These are phyloP conservation scores for Mucor mucedo DNA, from an alignment of 371 early-diverging fungal genomes.

Conservation along the genomic window DNA sequence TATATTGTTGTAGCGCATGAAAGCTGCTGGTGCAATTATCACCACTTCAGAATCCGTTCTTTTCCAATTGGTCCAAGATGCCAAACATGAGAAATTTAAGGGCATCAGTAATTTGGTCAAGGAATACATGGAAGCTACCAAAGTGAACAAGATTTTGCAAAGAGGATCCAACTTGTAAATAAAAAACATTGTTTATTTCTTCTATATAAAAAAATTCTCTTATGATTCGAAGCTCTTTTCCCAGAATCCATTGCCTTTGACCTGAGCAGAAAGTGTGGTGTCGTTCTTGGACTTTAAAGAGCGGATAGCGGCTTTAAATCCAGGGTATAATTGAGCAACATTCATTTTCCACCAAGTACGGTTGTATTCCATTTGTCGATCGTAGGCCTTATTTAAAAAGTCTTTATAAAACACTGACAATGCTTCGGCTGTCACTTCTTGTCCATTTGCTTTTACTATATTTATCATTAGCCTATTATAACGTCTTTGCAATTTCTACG, in stretches of 20 bases:
- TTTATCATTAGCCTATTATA: neutral
- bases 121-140: slow-evolving; percentile 69
- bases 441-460: slow-evolving; percentile 40
- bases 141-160: slow-evolving; percentile 68
- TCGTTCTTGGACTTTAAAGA: slow-evolving; percentile 23
- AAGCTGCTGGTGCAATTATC: slow-evolving; percentile 76
- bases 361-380: slow-evolving; percentile 79
- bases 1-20: slow-evolving; percentile 62
- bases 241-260: slow-evolving; percentile 46
- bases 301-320: slow-evolving; percentile 62
- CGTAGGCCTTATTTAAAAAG: slow-evolving; percentile 74
- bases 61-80: slow-evolving; percentile 88
- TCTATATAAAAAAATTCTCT: neutral
- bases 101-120: slow-evolving; percentile 80
- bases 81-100: slow-evolving; percentile 82
- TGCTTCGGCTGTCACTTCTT: slow-evolving; percentile 70
- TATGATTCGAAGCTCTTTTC: slow-evolving; percentile 36
- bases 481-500: neutral
- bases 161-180: slow-evolving; percentile 39
- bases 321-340: slow-evolving; percentile 69
- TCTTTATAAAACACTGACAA: slow-evolving; percentile 80
- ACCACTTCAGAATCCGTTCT: slow-evolving; percentile 91
- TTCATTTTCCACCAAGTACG: slow-evolving; percentile 78
- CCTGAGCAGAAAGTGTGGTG: neutral
- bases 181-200: neutral